Conservation (phyloP, 257 asterid genomes). For the Schizonepeta tenuifolia region DNA sequence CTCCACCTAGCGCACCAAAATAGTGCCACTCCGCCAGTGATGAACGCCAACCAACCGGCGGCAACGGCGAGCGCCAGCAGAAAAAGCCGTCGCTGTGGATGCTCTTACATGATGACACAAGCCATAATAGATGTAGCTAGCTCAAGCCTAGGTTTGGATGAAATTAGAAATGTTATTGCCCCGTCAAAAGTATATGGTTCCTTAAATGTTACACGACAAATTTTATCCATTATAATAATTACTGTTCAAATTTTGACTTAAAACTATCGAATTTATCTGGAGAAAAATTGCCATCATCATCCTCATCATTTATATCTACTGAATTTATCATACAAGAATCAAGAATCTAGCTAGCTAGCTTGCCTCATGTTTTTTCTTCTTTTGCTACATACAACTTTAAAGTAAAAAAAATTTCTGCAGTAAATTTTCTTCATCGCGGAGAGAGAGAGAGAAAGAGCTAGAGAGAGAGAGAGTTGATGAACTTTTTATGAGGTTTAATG, state of each 20-base stretch:
- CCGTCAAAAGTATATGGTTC: neutral
- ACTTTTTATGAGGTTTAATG: conserved; percentile 13
- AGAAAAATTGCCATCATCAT: neutral
- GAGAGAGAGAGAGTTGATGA: conserved; percentile 14
- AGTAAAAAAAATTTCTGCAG: neutral
- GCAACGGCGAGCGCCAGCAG: too few relatives aligned
- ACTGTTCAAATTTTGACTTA: neutral
- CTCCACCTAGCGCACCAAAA: too few relatives aligned
- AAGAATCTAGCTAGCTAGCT: conserved; percentile 1
- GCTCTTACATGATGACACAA: too few relatives aligned
- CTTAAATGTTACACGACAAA: neutral
- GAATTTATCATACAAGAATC: neutral
- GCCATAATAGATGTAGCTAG: too few relatives aligned
- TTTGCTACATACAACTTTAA: neutral
- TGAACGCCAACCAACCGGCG: too few relatives aligned
- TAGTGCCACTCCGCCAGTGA: too few relatives aligned
- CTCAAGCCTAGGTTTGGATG: neutral
- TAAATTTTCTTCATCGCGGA: neutral
- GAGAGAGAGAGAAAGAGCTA: conserved; percentile 27
- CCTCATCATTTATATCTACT: neutral
- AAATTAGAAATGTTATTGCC: neutral
- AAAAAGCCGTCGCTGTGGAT: too few relatives aligned
- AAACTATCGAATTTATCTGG: neutral
- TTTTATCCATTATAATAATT: neutral
- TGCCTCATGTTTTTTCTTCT: neutral